Percentiles rank a stretch among this genome's conserved stretches.
These are phyloP conservation scores for Trypanosoma melophagium DNA, from an alignment of 208 protist genomes.

Conservation along the genomic window DNA sequence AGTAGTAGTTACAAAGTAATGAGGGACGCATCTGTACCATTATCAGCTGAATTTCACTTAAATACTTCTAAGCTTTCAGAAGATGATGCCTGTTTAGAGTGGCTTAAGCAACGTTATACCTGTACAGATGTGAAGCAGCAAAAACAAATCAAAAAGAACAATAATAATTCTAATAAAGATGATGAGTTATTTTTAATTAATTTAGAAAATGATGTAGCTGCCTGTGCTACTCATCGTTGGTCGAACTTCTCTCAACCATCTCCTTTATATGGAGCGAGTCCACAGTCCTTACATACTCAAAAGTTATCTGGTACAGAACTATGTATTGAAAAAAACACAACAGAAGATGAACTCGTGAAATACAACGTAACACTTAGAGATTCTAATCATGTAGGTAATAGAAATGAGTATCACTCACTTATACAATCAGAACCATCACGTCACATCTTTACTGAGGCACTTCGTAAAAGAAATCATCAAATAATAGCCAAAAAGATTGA, in stretches of 20 bases:
- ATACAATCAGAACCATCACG: slow-evolving; percentile 18
- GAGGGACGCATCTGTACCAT: neutral
- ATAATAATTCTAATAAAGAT: neutral
- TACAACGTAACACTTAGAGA: too few species aligned
- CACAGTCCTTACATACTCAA: neutral
- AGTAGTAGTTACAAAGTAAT: too few species aligned
- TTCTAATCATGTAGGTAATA: neutral
- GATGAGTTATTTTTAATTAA: slow-evolving; percentile 9
- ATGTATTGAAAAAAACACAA: neutral
- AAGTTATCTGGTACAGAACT: neutral
- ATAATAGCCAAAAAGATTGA: neutral
- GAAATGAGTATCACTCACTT: neutral
- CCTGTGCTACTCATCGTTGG: slow-evolving; percentile 52
- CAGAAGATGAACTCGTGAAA: neutral
- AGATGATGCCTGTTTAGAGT: slow-evolving; percentile 48
- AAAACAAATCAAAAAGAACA: slow-evolving; percentile 6
- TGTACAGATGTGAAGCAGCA: neutral
- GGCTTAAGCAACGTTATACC: slow-evolving; percentile 33
- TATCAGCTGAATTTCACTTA: slow-evolving; percentile 21
- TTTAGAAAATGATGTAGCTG: slow-evolving; percentile 47
- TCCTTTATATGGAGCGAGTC: slow-evolving; percentile 22
- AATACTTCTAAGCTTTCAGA: slow-evolving; percentile 17
- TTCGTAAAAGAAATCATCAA: neutral
- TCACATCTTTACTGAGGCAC: slow-evolving; percentile 10
- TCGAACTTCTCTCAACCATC: slow-evolving; percentile 45